phyloP scores from a whole-genome alignment of 192 early-diverging fungal genomes.

The Kickxella alabastrina region DNA sequence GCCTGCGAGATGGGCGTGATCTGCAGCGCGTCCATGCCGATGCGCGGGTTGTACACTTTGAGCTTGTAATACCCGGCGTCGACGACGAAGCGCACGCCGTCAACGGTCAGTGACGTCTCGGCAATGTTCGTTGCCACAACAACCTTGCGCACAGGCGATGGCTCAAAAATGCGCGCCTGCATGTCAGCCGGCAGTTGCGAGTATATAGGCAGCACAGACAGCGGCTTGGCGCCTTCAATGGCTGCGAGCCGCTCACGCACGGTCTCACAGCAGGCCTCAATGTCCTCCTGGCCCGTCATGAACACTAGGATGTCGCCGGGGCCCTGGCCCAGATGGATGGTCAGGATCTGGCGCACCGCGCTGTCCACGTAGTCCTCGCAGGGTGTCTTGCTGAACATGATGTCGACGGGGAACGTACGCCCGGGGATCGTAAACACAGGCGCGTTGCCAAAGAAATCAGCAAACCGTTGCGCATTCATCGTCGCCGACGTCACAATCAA shows the following conservation, averaged over 20 bases:
- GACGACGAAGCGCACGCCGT: conserved; percentile 95
- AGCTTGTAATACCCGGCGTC: conserved; percentile 96
- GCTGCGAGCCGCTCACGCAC: conserved; percentile 68
- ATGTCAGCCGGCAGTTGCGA: conserved; percentile 90
- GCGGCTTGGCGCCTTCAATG: conserved; percentile 56
- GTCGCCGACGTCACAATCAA: conserved; percentile 97
- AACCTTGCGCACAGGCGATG: conserved; percentile 79
- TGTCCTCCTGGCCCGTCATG: conserved; percentile 98
- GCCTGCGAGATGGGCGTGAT: conserved; percentile 94
- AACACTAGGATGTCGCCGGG: conserved; percentile 93
- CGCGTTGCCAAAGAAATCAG: conserved; percentile 83
- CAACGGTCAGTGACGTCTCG: conserved; percentile 97
- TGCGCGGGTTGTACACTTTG: conserved; percentile 92
- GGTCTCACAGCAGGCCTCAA: conserved; percentile 77
- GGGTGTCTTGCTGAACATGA: conserved; percentile 90
- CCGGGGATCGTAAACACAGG: conserved; percentile 97
- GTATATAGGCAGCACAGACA: conserved; percentile 92
- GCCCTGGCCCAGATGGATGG: conserved; percentile 92
- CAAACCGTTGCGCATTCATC: conserved; percentile 90
- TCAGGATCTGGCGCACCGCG: conserved; percentile 88
- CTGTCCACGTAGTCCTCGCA: conserved; percentile 95
- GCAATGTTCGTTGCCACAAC: conserved; percentile 99
- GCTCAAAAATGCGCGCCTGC: conserved; percentile 96
- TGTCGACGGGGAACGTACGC: conserved; percentile 91
- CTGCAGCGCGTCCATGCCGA: conserved; percentile 96